A percentile compares a stretch with the other conserved stretches of the same genome.
Evolutionary conservation across 805 yeast species (phyloP).

Genomic region (Saccharomyces jurei): DNA sequence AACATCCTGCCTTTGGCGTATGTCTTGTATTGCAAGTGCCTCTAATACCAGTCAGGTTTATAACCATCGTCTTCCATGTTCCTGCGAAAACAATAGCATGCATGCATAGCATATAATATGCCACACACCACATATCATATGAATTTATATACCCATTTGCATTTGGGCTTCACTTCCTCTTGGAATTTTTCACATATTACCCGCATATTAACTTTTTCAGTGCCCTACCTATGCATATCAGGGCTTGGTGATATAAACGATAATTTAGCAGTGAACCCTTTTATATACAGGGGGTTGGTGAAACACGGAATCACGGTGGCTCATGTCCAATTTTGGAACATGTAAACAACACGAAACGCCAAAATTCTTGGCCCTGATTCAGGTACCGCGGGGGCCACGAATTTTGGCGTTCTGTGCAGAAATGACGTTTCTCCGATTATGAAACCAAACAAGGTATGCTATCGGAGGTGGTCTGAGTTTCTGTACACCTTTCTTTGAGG

Average conservation of each 20-base stretch:
- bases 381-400: background rate
- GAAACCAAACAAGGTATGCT: background rate
- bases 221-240: background rate
- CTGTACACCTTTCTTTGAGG: background rate
- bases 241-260: background rate
- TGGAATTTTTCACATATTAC: background rate
- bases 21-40: background rate
- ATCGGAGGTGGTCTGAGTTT: background rate
- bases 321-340: background rate
- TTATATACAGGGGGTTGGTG: background rate
- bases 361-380: background rate
- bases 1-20: conserved; percentile 12
- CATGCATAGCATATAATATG: background rate
- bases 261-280: background rate
- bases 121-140: background rate
- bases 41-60: background rate
- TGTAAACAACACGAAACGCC: background rate
- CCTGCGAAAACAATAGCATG: background rate
- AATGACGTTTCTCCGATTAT: background rate
- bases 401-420: background rate
- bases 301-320: background rate
- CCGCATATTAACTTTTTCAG: background rate
- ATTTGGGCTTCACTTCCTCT: background rate
- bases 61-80: background rate
- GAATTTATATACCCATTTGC: background rate